Evolutionary conservation across 225 moss, liverwort and hornwort genomes (phyloP).

Genomic region (Climacium dendroides): DNA sequence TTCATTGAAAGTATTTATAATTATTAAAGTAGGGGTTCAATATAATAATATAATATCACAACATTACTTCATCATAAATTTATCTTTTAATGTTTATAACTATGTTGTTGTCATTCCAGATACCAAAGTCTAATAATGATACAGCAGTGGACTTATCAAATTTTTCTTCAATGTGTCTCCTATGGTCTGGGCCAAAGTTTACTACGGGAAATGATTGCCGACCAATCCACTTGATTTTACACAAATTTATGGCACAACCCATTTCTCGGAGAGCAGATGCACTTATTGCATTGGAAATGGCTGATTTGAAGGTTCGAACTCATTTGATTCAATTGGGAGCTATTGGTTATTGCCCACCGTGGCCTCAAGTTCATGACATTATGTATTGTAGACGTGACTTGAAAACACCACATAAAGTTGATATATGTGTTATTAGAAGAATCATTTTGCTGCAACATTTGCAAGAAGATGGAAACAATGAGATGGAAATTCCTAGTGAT

Average conservation of each 20-base stretch:
- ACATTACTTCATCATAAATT: fast-evolving
- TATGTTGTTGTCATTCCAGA: not conserved
- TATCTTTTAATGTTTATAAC: too few species aligned
- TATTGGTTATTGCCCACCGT: too few species aligned
- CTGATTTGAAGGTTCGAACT: not conserved
- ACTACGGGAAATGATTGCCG: fast-evolving
- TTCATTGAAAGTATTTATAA: too few species aligned
- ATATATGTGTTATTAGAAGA: too few species aligned
- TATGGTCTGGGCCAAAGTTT: fast-evolving
- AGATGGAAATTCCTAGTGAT: fast-evolving
- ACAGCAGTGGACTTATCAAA: fast-evolving
- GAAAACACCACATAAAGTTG: too few species aligned
- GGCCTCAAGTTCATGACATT: too few species aligned
- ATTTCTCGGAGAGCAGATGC: fast-evolving
- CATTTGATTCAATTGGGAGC: too few species aligned
- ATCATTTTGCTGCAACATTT: not conserved
- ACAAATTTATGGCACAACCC: not conserved
- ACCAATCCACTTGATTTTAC: not conserved
- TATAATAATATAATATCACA: too few species aligned
- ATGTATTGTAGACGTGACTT: too few species aligned
- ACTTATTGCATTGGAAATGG: not conserved
- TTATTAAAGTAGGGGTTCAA: too few species aligned
- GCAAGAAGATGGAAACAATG: fast-evolving
- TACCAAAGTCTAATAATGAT: fast-evolving
- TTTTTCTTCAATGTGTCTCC: not conserved